These are phyloP conservation scores for Ceriops tagal DNA, from an alignment of 345 rosid genomes.

Conservation along the genomic window DNA sequence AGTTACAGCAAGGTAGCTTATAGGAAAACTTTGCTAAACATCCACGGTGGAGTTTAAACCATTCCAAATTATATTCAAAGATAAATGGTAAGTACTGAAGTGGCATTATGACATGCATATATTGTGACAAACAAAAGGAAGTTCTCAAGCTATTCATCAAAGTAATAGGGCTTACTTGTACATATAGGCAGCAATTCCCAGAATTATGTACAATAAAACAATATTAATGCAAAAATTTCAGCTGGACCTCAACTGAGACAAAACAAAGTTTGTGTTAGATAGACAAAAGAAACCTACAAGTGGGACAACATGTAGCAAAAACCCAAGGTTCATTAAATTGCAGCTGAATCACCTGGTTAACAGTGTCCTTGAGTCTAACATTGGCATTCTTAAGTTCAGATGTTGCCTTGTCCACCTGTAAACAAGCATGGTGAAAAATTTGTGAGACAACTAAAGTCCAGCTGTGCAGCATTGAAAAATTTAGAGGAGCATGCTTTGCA, in stretches of 20 bases:
- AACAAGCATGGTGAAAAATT: conserved; percentile 11
- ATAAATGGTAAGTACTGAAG: background rate
- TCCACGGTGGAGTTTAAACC: background rate
- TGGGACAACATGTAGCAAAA: conserved; percentile 3
- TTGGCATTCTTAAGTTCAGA: conserved; percentile 90
- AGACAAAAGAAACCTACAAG: background rate
- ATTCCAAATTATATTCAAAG: background rate
- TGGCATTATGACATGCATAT: too few relatives aligned
- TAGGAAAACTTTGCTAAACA: too few relatives aligned
- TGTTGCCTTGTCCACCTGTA: conserved; percentile 88
- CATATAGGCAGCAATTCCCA: conserved; percentile 66
- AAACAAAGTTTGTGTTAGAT: background rate
- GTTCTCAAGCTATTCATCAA: background rate
- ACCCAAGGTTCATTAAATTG: conserved; percentile 10
- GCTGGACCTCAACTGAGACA: conserved; percentile 61
- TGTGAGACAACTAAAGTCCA: conserved; percentile 13
- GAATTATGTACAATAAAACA: conserved; percentile 58
- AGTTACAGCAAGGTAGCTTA: too few relatives aligned
- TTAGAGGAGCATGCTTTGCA: conserved; percentile 19
- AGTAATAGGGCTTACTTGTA: conserved; percentile 58
- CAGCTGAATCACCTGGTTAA: conserved; percentile 63
- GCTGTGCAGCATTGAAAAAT: background rate
- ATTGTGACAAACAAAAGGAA: too few relatives aligned
- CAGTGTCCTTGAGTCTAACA: conserved; percentile 88
- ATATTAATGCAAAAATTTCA: conserved; percentile 80